These are phyloP conservation scores for Magnaporthiopsis rhizophila DNA, from an alignment of 2,329 filamentous ascomycete genomes.

Conservation along the genomic window DNA sequence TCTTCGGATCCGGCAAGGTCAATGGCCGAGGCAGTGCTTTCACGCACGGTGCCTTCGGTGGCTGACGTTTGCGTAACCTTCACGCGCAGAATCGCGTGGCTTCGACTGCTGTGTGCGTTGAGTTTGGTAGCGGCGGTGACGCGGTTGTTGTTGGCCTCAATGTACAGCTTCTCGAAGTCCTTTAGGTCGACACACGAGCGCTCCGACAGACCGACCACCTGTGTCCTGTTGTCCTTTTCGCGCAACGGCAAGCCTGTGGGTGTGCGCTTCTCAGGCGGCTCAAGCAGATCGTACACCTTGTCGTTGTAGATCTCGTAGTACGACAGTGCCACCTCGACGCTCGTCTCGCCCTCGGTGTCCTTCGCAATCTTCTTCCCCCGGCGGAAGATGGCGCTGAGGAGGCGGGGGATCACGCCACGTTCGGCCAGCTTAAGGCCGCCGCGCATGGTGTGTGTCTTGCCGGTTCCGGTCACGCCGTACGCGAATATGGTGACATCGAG, in stretches of 20 bases:
- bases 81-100: conserved; percentile 84
- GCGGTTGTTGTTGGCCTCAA: conserved; percentile 84
- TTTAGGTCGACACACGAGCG: conserved; percentile 74
- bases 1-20: conserved; percentile 94
- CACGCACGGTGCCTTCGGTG: conserved; percentile 45
- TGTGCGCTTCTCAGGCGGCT: conserved; percentile 79
- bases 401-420: conserved; percentile 76
- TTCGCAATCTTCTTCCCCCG: conserved; percentile 78
- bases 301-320: conserved; percentile 99
- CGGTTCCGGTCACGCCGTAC: conserved; percentile 87
- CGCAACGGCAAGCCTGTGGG: conserved; percentile 71
- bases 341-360: conserved; percentile 62
- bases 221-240: conserved; percentile 79
- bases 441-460: conserved; percentile 94
- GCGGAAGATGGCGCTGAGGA: conserved; percentile 80
- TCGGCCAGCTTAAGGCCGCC: conserved; percentile 81
- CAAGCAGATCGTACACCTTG: conserved; percentile 86
- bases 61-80: conserved; percentile 73
- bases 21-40: conserved; percentile 87
- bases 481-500: conserved; percentile 86
- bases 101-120: conserved; percentile 83
- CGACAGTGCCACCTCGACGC: conserved; percentile 67
- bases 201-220: conserved; percentile 80
- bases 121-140: conserved; percentile 87
- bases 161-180: conserved; percentile 84